phyloP scores from a whole-genome alignment of 192 early-diverging fungal genomes.

The Backusella australiensis region DNA sequence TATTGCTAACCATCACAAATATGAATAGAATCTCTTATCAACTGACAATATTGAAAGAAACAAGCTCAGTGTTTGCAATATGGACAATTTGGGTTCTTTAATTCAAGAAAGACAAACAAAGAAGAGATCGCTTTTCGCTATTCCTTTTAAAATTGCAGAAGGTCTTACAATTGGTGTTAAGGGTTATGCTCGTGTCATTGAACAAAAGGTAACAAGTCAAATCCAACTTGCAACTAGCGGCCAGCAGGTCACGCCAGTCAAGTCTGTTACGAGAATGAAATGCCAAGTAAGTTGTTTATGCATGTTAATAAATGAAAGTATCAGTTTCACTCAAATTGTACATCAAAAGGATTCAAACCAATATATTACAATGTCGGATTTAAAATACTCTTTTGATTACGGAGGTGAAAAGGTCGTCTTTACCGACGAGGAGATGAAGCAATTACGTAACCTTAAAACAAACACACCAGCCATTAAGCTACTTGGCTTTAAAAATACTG shows the following conservation, averaged over 20 bases:
- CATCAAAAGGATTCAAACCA: constrained; percentile 49
- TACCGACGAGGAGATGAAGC: constrained; percentile 62
- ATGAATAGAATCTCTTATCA: not conserved
- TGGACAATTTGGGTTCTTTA: constrained; percentile 47
- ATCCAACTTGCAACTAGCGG: constrained; percentile 49
- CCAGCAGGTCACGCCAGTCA: constrained; percentile 52
- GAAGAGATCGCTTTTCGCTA: constrained; percentile 55
- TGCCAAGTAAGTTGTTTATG: constrained; percentile 53
- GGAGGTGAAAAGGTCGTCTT: constrained; percentile 71
- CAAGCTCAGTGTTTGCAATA: constrained; percentile 26
- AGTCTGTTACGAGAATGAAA: constrained; percentile 54
- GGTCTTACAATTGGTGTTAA: constrained; percentile 66
- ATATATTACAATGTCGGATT: constrained; percentile 47
- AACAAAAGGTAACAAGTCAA: constrained; percentile 45
- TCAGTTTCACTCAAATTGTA: not conserved
- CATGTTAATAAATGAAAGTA: not conserved
- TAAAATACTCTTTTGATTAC: constrained; percentile 68
- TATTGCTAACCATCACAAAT: no score
- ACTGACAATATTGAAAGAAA: not conserved
- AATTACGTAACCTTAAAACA: constrained; percentile 64
- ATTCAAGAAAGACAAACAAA: constrained; percentile 63
- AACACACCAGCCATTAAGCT: constrained; percentile 44
- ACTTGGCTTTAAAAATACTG: constrained; percentile 69
- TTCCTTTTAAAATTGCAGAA: constrained; percentile 61
- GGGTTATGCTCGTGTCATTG: constrained; percentile 59